Conservation (phyloP, 2,329 filamentous ascomycete species). For the Calonectria naviculata region DNA sequence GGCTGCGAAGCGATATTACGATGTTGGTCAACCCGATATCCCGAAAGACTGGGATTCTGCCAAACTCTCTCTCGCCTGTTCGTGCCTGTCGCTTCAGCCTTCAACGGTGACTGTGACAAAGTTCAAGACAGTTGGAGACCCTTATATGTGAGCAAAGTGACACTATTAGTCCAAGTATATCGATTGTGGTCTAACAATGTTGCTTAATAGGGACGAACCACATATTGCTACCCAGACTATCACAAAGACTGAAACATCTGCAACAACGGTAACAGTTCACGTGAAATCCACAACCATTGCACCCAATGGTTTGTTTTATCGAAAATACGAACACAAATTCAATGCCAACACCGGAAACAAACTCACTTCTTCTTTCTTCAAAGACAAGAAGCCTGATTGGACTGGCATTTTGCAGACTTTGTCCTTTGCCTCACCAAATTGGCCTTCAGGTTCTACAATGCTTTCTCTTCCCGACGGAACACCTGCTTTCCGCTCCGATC, state of each 20-base stretch:
- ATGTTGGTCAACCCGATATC: not conserved
- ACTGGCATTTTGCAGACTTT: not conserved
- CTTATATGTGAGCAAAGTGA: not conserved
- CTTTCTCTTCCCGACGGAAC: not conserved
- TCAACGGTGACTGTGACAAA: not conserved
- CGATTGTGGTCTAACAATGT: not conserved
- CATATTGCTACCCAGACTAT: not conserved
- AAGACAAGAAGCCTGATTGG: not conserved
- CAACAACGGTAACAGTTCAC: not conserved
- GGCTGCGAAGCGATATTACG: not conserved
- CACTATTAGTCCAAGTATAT: fast-evolving
- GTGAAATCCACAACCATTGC: not conserved
- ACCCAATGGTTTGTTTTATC: not conserved
- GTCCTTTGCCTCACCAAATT: not conserved
- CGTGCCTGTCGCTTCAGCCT: not conserved
- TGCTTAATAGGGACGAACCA: not conserved
- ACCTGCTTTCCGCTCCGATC: not conserved
- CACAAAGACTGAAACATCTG: not conserved
- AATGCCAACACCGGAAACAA: not conserved
- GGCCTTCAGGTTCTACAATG: not conserved
- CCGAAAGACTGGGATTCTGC: not conserved
- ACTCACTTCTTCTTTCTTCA: not conserved
- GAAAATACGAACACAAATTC: not conserved
- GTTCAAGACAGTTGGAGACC: not conserved
- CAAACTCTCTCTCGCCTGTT: not conserved